Conservation (phyloP, 306 rosid species). For the Cicer bijugum region DNA sequence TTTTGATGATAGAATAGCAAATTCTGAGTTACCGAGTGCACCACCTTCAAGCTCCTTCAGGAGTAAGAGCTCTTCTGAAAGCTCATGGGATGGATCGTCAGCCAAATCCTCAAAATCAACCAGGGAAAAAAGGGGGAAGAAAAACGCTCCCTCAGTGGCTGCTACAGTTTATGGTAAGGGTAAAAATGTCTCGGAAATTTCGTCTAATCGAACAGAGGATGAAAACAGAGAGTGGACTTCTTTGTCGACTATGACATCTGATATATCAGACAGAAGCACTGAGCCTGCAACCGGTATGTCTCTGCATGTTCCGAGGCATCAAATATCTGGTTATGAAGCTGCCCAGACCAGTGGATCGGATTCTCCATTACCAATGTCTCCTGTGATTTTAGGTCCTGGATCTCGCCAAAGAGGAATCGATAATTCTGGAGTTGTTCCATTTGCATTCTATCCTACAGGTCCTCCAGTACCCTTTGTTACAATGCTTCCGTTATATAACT, state of each 20-base stretch:
- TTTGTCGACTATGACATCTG: conserved; percentile 53
- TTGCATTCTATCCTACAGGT: conserved; percentile 86
- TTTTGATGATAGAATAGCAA: conserved; percentile 68
- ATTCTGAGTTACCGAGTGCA: conserved; percentile 57
- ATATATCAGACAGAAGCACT: conserved; percentile 61
- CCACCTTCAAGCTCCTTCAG: conserved; percentile 60
- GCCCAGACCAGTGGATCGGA: conserved; percentile 83
- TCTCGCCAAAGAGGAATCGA: conserved; percentile 72
- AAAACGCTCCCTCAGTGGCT: conserved; percentile 48
- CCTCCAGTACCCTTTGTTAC: conserved; percentile 95
- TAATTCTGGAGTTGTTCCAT: conserved; percentile 65
- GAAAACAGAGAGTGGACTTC: conserved; percentile 75
- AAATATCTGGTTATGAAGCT: conserved; percentile 66
- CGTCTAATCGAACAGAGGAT: conserved; percentile 67
- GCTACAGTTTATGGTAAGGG: conserved; percentile 64
- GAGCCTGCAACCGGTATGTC: conserved; percentile 54
- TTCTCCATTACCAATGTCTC: conserved; percentile 62
- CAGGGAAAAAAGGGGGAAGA: conserved; percentile 75
- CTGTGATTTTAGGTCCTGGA: conserved; percentile 72
- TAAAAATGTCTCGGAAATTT: conserved; percentile 68
- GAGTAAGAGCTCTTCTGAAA: conserved; percentile 80
- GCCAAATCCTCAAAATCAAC: conserved; percentile 76
- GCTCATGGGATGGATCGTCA: conserved; percentile 89
- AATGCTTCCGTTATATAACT: conserved; percentile 75
- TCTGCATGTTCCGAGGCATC: conserved; percentile 64